Evolutionary conservation across 1,284 basidiomycete genomes (phyloP), one percentile per base, ranked within the genome.

Genomic region (Porogramme epimiltina): DNA sequence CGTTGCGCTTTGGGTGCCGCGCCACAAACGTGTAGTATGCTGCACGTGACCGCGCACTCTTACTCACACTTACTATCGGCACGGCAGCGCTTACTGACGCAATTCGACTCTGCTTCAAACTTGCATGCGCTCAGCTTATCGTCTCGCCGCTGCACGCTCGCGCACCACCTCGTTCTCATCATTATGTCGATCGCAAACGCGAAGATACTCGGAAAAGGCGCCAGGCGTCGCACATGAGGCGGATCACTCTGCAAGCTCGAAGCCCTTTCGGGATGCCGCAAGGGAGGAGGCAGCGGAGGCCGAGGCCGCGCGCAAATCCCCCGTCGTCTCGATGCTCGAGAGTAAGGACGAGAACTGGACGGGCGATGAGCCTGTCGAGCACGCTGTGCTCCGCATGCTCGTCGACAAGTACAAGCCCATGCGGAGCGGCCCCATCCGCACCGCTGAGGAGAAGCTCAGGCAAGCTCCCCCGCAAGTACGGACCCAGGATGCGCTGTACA

Each of bases 341-440:
- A 70, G 67, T 40, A 70, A 79, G 57, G 66, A 82, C 34, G 72
- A 79, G 60, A 84, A 87, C 62, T 93, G 89, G 91, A 81, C 79
- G 2, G 90, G 89, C 1, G 89, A 93, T 15, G 91, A 93, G 68
- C 75, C 77, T 2, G 74, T 83, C 3, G 73, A 82, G 51, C 88
- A 92, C 71, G 80, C 87, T 0, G 88, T 93, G 0, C 74, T 93
- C 19, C 81, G 90, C 22, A 93, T 94, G 91, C 79, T 93, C 3
- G 78, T 92, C 37, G 91, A 93, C 73, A 91, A 91, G 62, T 85
- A 93, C 73, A 91, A 89, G 69, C 89, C 91, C 4, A 70, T 91
- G 25, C 79, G 89, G 13, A 80, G 75, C 11, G 84, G 82, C 6
- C 64, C 71, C n/a, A 78, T 90, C 28, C 72, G 78, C 55, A 78